Conservation (phyloP, 176 grass and related monocot species). For the Oryza glaberrima region DNA sequence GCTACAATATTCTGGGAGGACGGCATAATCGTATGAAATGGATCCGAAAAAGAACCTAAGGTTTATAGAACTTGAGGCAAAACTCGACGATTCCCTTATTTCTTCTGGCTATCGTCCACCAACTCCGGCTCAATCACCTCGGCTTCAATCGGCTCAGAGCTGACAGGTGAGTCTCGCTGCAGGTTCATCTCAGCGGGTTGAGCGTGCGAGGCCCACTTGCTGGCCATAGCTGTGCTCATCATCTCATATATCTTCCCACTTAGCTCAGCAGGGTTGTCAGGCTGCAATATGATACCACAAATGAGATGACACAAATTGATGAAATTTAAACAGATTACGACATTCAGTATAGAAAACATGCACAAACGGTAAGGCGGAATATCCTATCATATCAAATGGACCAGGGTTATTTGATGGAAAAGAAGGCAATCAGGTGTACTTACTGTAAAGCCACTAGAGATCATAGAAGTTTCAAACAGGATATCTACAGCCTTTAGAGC, state of each 20-base stretch:
- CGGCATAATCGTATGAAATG: background rate
- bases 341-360: background rate
- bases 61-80: background rate
- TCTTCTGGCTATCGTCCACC: slow-evolving; percentile 47
- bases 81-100: slow-evolving; percentile 36
- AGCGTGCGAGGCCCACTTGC: slow-evolving; percentile 58
- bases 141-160: slow-evolving; percentile 57
- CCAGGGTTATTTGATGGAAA: background rate
- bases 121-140: slow-evolving; percentile 70
- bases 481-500: slow-evolving; percentile 80
- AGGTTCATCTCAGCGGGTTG: slow-evolving; percentile 20
- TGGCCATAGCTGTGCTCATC: slow-evolving; percentile 66
- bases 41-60: background rate
- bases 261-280: slow-evolving; percentile 76
- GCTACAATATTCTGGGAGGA: background rate
- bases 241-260: slow-evolving; percentile 91
- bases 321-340: background rate
- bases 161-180: background rate
- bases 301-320: background rate
- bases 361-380: too few species aligned
- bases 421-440: slow-evolving; percentile 33
- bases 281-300: slow-evolving; percentile 48
- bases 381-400: background rate
- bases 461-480: slow-evolving; percentile 93
- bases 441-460: slow-evolving; percentile 94